Conservation (phyloP, 192 early-diverging fungal genomes). For the Backusella macrospora region DNA sequence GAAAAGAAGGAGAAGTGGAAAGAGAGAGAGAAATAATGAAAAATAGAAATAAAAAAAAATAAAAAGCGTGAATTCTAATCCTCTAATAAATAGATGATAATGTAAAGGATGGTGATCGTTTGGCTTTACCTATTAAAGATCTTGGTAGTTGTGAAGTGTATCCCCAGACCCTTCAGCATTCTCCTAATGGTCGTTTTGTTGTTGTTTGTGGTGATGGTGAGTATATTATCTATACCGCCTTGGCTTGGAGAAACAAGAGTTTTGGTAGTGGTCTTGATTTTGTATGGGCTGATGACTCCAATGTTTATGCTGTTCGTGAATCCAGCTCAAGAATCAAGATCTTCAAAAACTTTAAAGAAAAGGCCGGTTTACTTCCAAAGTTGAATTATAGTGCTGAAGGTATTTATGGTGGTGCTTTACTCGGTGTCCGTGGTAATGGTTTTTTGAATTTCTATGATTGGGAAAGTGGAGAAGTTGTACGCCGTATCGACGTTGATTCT, state of each 20-base stretch:
- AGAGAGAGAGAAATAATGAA: not conserved
- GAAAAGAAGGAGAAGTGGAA: not conserved
- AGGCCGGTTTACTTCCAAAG: slow-evolving; percentile 60
- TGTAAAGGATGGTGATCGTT: slow-evolving; percentile 90
- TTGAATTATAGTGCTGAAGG: slow-evolving; percentile 88
- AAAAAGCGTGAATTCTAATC: not conserved
- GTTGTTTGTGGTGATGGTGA: slow-evolving; percentile 99
- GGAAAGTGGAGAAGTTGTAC: slow-evolving; percentile 89
- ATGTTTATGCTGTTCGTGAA: slow-evolving; percentile 96
- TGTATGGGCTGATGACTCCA: slow-evolving; percentile 97
- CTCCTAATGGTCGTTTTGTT: slow-evolving; percentile 97
- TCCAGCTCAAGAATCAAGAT: slow-evolving; percentile 86
- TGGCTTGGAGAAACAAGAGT: slow-evolving; percentile 99
- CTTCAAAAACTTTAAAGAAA: slow-evolving; percentile 97
- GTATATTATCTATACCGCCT: slow-evolving; percentile 99
- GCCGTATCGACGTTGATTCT: slow-evolving; percentile 92
- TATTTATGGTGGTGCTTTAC: slow-evolving; percentile 91
- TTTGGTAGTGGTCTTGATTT: slow-evolving; percentile 95
- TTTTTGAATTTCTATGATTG: slow-evolving; percentile 98
- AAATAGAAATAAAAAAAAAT: not conserved
- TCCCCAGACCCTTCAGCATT: slow-evolving; percentile 94
- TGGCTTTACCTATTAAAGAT: slow-evolving; percentile 86
- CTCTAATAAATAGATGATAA: slow-evolving; percentile 61
- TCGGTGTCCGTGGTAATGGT: slow-evolving; percentile 81
- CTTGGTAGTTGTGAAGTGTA: slow-evolving; percentile 98